A percentile compares a stretch with the other conserved stretches of the same genome.
These are phyloP conservation scores for Alternaria burnsii DNA, from an alignment of 2,329 filamentous ascomycete genomes.

Conservation along the genomic window DNA sequence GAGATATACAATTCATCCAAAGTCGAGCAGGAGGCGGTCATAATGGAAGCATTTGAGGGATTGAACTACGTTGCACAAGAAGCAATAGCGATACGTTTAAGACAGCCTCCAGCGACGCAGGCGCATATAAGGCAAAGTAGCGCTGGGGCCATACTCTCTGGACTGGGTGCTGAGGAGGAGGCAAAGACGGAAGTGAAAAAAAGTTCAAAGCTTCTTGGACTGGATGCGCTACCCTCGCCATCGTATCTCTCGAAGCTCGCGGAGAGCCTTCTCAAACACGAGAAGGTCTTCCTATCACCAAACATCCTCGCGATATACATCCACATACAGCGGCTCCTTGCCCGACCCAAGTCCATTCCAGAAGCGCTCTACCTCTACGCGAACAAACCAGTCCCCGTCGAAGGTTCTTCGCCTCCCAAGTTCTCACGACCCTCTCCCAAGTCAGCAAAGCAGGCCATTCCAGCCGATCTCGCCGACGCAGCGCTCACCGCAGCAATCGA, in stretches of 20 bases:
- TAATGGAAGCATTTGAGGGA: slow-evolving; percentile 32
- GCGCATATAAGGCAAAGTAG: slow-evolving; percentile 42
- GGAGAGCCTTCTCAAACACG: slow-evolving; percentile 75
- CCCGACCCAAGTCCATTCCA: slow-evolving; percentile 78
- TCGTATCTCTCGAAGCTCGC: slow-evolving; percentile 62
- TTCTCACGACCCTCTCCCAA: slow-evolving; percentile 67
- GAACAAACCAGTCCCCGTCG: slow-evolving; percentile 76
- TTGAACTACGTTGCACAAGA: slow-evolving; percentile 35
- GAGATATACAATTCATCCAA: slow-evolving; percentile 37
- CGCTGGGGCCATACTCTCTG: slow-evolving; percentile 45
- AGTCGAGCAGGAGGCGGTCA: slow-evolving; percentile 36
- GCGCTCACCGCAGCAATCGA: slow-evolving; percentile 84
- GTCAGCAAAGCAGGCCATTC: slow-evolving; percentile 74
- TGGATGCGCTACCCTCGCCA: slow-evolving; percentile 40
- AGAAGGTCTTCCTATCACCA: slow-evolving; percentile 81
- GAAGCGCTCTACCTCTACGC: slow-evolving; percentile 83
- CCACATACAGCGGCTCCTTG: slow-evolving; percentile 75
- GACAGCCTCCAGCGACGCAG: slow-evolving; percentile 33
- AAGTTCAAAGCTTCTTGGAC: slow-evolving; percentile 20
- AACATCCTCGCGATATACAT: slow-evolving; percentile 78
- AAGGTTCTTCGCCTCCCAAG: slow-evolving; percentile 61
- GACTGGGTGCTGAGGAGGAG: slow-evolving; percentile 35
- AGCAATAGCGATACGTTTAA: slow-evolving; percentile 41
- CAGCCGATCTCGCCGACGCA: slow-evolving; percentile 71
- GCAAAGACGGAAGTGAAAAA: slow-evolving; percentile 12